These are phyloP conservation scores for Termitomyces sp. DNA, from an alignment of 768 basidiomycete genomes.

Conservation along the genomic window DNA sequence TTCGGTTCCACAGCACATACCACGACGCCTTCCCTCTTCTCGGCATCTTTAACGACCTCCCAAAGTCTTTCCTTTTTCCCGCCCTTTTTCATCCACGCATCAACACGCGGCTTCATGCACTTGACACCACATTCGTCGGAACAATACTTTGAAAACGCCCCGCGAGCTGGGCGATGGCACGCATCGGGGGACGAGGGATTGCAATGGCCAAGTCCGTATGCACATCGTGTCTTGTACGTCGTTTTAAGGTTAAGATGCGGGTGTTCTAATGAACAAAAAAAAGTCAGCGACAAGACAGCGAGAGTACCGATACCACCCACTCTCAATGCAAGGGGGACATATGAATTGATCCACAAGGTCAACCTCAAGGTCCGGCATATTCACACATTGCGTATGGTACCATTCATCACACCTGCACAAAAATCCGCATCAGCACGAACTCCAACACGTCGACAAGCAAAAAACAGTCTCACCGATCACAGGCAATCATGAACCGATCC, in stretches of 20 bases:
- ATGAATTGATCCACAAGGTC: conserved; percentile 92
- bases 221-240: conserved; percentile 76
- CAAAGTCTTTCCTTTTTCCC: conserved; percentile 62
- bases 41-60: conserved; percentile 66
- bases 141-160: conserved; percentile 86
- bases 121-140: conserved; percentile 82
- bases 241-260: conserved; percentile 56
- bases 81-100: conserved; percentile 55
- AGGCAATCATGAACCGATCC: conserved; percentile 88
- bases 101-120: conserved; percentile 61
- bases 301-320: too few species aligned
- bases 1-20: conserved; percentile 32
- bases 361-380: conserved; percentile 73
- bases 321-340: conserved; percentile 72
- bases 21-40: conserved; percentile 66
- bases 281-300: neutral
- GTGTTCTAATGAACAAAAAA: conserved; percentile 35
- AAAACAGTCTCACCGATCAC: conserved; percentile 63
- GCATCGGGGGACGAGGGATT: conserved; percentile 57
- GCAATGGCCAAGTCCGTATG: conserved; percentile 60
- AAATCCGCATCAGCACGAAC: neutral
- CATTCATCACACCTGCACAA: conserved; percentile 79
- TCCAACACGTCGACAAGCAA: neutral
- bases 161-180: conserved; percentile 78
- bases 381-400: conserved; percentile 86